Evolutionary conservation across 2,329 filamentous ascomycete species (phyloP).

Genomic region (Alternaria sp.): DNA sequence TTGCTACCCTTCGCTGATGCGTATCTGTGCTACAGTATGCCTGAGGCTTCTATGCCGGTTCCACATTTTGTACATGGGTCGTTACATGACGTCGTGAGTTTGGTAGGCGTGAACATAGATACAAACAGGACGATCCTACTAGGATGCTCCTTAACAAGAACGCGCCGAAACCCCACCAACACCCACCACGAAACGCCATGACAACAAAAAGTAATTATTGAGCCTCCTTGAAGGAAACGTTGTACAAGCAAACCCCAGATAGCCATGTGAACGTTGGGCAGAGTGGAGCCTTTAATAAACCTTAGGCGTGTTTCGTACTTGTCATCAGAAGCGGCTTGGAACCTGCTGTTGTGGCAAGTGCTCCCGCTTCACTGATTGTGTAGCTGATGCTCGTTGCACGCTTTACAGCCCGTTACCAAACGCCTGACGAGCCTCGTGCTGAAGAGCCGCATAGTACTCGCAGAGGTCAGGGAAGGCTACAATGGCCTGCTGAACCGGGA

Average conservation of each 20-base stretch:
- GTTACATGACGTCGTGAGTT: slow-evolving; percentile 10
- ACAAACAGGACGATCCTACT: slow-evolving; percentile 4
- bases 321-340: neutral
- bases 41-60: neutral
- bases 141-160: slow-evolving; percentile 2
- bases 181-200: slow-evolving; percentile 6
- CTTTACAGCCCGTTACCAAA: slow-evolving; percentile 17
- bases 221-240: neutral
- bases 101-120: slow-evolving; percentile 4
- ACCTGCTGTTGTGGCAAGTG: neutral
- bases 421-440: slow-evolving; percentile 30
- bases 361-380: neutral
- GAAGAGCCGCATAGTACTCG: slow-evolving; percentile 27
- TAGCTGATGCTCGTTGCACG: neutral
- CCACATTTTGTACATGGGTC: neutral
- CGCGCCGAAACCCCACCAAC: slow-evolving; percentile 11
- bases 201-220: neutral
- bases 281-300: neutral
- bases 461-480: slow-evolving; percentile 29
- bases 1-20: neutral
- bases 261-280: neutral
- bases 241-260: neutral
- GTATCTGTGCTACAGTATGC: neutral
- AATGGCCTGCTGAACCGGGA: slow-evolving; percentile 25
- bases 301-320: neutral